Conservation (phyloP, 345 rosid genomes). For the Carallia brachiata region DNA sequence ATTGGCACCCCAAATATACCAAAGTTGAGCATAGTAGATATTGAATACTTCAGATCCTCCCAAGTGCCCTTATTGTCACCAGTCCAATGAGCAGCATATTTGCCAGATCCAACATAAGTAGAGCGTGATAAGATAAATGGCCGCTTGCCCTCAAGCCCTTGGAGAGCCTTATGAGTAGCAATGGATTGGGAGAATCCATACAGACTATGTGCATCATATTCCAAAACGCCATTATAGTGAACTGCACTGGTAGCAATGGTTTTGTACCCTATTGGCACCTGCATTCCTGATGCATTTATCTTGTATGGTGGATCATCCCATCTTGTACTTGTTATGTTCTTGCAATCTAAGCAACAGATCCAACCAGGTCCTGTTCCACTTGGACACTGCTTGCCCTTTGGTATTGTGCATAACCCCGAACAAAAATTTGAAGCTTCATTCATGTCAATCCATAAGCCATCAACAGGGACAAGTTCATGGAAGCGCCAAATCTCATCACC, state of each 20-base stretch:
- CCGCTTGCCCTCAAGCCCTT: conserved; percentile 71
- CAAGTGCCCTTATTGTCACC: conserved; percentile 95
- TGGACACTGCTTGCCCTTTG: conserved; percentile 63
- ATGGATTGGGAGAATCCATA: conserved; percentile 87
- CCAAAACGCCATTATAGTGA: conserved; percentile 85
- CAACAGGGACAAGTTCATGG: conserved; percentile 82
- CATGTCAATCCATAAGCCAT: conserved; percentile 98
- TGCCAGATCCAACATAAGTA: conserved; percentile 86
- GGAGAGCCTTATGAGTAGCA: conserved; percentile 86
- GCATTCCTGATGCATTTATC: conserved; percentile 81
- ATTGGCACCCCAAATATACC: conserved; percentile 93
- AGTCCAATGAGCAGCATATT: conserved; percentile 95
- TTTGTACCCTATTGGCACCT: conserved; percentile 75
- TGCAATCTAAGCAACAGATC: conserved; percentile 96
- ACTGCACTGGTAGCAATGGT: conserved; percentile 94
- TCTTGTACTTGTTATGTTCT: conserved; percentile 74
- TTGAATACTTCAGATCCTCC: conserved; percentile 83
- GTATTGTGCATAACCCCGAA: conserved; percentile 69
- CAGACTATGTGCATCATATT: conserved; percentile 89
- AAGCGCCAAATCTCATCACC: conserved; percentile 82
- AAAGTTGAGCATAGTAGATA: conserved; percentile 82
- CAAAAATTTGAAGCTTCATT: conserved; percentile 95
- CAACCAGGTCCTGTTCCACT: conserved; percentile 89
- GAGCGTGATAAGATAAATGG: conserved; percentile 88
- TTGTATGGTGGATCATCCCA: conserved; percentile 99